These are phyloP conservation scores for Neonectria ditissima DNA, from an alignment of 2,329 filamentous ascomycete species.

Conservation along the genomic window DNA sequence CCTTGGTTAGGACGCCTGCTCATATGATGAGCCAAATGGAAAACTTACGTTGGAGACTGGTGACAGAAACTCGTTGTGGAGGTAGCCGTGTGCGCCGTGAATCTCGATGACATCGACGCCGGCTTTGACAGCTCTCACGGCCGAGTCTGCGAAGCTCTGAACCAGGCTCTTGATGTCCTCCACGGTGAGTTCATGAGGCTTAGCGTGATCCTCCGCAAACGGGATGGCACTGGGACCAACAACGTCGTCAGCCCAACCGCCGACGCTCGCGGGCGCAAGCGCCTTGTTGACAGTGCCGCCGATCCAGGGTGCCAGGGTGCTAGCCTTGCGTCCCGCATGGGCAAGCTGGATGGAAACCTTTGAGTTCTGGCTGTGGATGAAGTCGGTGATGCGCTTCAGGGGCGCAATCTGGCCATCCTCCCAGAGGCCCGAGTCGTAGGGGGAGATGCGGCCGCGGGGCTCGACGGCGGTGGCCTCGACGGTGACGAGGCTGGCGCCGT, in stretches of 20 bases:
- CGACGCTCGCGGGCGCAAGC: constrained; percentile 63
- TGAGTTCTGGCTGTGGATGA: constrained; percentile 81
- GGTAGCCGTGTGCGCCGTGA: constrained; percentile 74
- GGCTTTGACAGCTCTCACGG: constrained; percentile 71
- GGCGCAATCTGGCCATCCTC: constrained; percentile 83
- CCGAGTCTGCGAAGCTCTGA: constrained; percentile 68
- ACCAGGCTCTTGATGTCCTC: constrained; percentile 76
- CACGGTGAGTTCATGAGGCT: constrained; percentile 75
- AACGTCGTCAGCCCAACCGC: constrained; percentile 70
- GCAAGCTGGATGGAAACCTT: constrained; percentile 83
- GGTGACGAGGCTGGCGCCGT: constrained; percentile 79
- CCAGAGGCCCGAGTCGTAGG: constrained; percentile 85
- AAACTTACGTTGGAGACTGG: constrained; percentile 64
- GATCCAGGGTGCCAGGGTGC: constrained; percentile 74
- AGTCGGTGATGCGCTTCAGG: constrained; percentile 78
- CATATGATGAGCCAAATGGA: too few species aligned
- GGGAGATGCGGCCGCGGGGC: constrained; percentile 84
- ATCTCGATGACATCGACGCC: constrained; percentile 83
- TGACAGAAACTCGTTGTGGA: constrained; percentile 74
- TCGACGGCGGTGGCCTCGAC: constrained; percentile 83
- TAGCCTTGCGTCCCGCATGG: constrained; percentile 81
- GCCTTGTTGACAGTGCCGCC: constrained; percentile 57
- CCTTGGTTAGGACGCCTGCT: constrained; percentile 2
- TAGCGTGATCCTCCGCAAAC: constrained; percentile 70
- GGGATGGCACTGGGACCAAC: constrained; percentile 64